phyloP scores from a whole-genome alignment of 2,329 filamentous ascomycete species.

The Chlorencoelia australis region DNA sequence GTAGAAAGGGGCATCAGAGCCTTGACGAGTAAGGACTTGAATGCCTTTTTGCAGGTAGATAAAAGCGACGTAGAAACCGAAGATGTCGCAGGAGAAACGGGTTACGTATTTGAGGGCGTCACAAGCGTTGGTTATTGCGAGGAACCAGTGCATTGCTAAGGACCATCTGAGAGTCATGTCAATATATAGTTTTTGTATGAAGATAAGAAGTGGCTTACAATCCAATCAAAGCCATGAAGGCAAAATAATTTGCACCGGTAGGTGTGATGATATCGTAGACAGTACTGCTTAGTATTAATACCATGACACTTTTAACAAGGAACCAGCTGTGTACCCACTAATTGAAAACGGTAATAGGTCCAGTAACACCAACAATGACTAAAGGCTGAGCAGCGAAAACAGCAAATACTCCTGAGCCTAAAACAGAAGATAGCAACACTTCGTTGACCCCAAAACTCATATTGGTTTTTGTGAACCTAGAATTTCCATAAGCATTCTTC shows the following conservation, averaged over 20 bases:
- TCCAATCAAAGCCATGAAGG: conserved; percentile 88
- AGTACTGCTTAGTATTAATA: conserved; percentile 48
- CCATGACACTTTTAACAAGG: not conserved
- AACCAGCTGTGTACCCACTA: conserved; percentile 41
- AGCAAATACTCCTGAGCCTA: conserved; percentile 74
- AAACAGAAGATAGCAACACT: conserved; percentile 74
- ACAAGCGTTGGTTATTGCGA: conserved; percentile 77
- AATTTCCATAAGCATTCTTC: not conserved
- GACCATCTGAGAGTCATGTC: conserved; percentile 68
- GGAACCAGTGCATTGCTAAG: conserved; percentile 71
- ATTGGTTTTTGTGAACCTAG: conserved; percentile 69
- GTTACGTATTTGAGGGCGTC: conserved; percentile 85
- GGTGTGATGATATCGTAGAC: conserved; percentile 81
- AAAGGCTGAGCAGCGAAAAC: conserved; percentile 73
- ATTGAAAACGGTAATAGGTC: conserved; percentile 88
- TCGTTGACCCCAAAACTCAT: conserved; percentile 86
- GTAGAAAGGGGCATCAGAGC: conserved; percentile 56
- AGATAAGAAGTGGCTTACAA: conserved; percentile 36
- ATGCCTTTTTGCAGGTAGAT: conserved; percentile 90
- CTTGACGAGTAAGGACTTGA: conserved; percentile 72
- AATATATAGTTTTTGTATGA: no score
- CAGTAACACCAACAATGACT: conserved; percentile 84
- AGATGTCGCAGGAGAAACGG: conserved; percentile 85
- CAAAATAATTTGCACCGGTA: conserved; percentile 69
- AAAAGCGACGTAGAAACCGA: conserved; percentile 86